Evolutionary conservation across 2,329 filamentous ascomycete species (phyloP).

Genomic region (Lachnellula cervina): DNA sequence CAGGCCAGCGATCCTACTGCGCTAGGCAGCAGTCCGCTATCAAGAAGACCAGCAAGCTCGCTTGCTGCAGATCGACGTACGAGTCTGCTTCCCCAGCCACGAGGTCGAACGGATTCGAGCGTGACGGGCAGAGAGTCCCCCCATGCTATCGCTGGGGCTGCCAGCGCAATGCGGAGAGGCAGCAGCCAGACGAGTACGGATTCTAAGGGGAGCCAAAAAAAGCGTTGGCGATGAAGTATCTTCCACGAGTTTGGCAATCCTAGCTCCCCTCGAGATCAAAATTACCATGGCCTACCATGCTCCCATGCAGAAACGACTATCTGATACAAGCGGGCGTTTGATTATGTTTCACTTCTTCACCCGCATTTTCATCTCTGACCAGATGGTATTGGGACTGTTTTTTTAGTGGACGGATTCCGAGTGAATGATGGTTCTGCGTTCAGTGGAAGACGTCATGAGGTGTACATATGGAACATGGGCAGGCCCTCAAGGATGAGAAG

Average conservation of each 20-base stretch:
- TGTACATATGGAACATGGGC: background rate
- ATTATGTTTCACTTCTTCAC: background rate
- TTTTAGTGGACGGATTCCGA: background rate
- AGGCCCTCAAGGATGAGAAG: background rate
- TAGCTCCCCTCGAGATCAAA: background rate
- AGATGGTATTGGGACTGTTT: background rate
- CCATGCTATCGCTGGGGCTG: constrained; percentile 42
- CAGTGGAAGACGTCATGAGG: background rate
- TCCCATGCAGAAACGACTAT: background rate
- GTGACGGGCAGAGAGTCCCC: constrained; percentile 45
- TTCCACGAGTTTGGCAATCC: background rate
- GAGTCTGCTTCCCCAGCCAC: constrained; percentile 48
- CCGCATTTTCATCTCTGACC: background rate
- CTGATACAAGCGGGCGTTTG: background rate
- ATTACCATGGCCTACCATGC: background rate
- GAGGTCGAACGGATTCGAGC: constrained; percentile 25
- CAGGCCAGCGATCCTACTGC: constrained; percentile 32
- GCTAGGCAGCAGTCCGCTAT: constrained; percentile 21
- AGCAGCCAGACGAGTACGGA: constrained; percentile 22
- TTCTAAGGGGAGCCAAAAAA: constrained; percentile 22
- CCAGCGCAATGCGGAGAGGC: constrained; percentile 36
- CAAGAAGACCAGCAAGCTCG: constrained; percentile 51
- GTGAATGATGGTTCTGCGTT: background rate
- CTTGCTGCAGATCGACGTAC: constrained; percentile 46
- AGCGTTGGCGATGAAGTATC: constrained; percentile 21